A percentile compares a stretch with the other conserved stretches of the same genome.
Conservation (phyloP, 202 grass and related monocot genomes). For the Setaria italica region DNA sequence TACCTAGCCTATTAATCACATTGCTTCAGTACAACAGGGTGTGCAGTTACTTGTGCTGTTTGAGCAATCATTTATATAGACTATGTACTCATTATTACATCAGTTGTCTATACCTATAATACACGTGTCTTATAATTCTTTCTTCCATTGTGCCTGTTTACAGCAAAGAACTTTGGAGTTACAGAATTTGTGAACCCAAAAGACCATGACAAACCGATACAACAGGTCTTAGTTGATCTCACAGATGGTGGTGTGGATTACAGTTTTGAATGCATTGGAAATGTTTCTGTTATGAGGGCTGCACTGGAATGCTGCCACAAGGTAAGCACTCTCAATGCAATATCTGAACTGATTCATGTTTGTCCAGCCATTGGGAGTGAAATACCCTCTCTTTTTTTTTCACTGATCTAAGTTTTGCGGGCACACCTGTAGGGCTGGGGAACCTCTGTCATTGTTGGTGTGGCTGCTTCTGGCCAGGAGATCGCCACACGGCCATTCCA, state of each 20-base stretch:
- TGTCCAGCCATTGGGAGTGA: background rate
- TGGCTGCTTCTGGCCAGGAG: slow-evolving; percentile 96
- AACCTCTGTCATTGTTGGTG: slow-evolving; percentile 92
- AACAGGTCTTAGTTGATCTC: slow-evolving; percentile 88
- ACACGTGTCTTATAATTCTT: slow-evolving; percentile 18
- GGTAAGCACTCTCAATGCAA: slow-evolving; percentile 47
- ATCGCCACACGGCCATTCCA: slow-evolving; percentile 91
- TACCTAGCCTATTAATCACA: background rate
- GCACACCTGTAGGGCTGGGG: slow-evolving; percentile 77
- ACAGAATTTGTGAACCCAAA: slow-evolving; percentile 99
- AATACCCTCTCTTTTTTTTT: background rate
- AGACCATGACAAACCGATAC: slow-evolving; percentile 93
- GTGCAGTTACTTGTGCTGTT: background rate
- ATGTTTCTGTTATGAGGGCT: slow-evolving; percentile 93
- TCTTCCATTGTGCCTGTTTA: slow-evolving; percentile 25
- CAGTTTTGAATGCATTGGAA: slow-evolving; percentile 99
- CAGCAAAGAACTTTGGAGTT: slow-evolving; percentile 99
- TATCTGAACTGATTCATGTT: background rate
- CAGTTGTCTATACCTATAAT: background rate
- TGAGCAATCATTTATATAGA: background rate
- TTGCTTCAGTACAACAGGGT: background rate
- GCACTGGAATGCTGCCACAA: slow-evolving; percentile 99
- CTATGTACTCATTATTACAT: background rate
- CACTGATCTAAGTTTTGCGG: background rate
- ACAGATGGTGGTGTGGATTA: slow-evolving; percentile 96